Evolutionary conservation across 2,329 filamentous ascomycete species (phyloP), one percentile per base, ranked within the genome.

Genomic region (Cercospora canescens): DNA sequence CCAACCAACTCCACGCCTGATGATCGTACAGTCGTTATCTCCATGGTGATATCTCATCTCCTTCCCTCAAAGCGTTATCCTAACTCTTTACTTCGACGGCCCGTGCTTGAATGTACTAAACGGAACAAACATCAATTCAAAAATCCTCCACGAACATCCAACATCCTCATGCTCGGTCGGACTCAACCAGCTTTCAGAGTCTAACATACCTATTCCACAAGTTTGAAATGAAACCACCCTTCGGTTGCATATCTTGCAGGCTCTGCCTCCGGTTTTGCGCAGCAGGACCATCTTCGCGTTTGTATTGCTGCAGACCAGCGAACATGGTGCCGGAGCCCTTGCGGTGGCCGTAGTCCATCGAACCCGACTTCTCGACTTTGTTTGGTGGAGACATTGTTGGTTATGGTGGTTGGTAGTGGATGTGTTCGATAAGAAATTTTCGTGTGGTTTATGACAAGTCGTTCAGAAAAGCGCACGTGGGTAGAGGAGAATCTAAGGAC

Each of bases 271-370:
- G 62, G 16, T 57, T 30, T 24, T 65, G 39, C 1, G 65, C 41
- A 2, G 66, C 66, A 16, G 32, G 14, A 0, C 58, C 59, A 9
- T 64, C 62, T 24, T 67, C 56, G 18, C 66, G 54, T n/a, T 67
- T 67, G 54, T 67, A 67, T 30, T 67, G 62, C 39, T 67, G 58
- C 9, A 67, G 32, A 14, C 66, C 66, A n/a, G 66, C 54, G 55
- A 67, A 67, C 54, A 67, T 54, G 18, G 54, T 50, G 21, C 52
- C 59, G 11, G 58, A 56, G n/a, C 63, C 63, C 30, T 65, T 55
- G 18, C 63, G 64, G 62, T 65, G 62, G 21, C 66, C 62, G 59
- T 62, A 64, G 35, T 63, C 62, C n/a, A 39, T 50, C 16, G 66
- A 62, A 59, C 62, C 59, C 55, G 39, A 55, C 35, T 65, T 64